These are phyloP conservation scores for Linnemannia elongata DNA, from an alignment of 192 early-diverging fungal genomes.

Conservation along the genomic window DNA sequence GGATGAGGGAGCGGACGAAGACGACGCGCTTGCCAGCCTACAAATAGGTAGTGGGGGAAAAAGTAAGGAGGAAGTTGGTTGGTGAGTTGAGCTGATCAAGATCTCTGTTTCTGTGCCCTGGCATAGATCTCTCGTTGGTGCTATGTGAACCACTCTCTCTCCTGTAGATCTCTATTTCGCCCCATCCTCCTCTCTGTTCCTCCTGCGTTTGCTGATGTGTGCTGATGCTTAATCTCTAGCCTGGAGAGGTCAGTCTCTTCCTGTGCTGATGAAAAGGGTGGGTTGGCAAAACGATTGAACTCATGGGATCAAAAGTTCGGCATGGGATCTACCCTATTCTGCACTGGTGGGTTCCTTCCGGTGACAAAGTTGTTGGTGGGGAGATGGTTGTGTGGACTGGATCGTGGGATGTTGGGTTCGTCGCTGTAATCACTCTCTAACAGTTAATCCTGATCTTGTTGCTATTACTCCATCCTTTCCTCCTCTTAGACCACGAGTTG, in stretches of 20 bases:
- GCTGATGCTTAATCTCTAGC: too few species aligned
- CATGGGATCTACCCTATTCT: background rate
- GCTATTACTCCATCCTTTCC: background rate
- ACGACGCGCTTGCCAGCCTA: constrained; percentile 76
- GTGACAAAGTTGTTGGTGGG: too few species aligned
- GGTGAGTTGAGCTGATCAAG: constrained; percentile 2
- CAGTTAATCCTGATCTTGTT: background rate
- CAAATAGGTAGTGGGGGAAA: background rate
- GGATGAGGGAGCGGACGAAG: constrained; percentile 95
- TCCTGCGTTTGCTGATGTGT: background rate
- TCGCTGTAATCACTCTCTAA: background rate
- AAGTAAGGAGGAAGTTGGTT: background rate
- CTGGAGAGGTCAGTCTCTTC: background rate
- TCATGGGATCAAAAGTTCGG: constrained; percentile 8
- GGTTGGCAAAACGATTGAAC: background rate
- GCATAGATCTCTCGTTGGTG: background rate
- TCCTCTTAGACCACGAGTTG: background rate
- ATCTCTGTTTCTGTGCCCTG: constrained; percentile 9
- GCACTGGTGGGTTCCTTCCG: background rate
- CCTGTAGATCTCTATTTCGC: background rate
- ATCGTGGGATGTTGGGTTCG: background rate
- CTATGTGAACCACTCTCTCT: background rate
- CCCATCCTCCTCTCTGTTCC: background rate
- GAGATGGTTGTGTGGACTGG: background rate
- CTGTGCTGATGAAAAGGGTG: background rate